phyloP scores from a whole-genome alignment of 78 protist genomes.

The Trichosphaerium sp. region DNA sequence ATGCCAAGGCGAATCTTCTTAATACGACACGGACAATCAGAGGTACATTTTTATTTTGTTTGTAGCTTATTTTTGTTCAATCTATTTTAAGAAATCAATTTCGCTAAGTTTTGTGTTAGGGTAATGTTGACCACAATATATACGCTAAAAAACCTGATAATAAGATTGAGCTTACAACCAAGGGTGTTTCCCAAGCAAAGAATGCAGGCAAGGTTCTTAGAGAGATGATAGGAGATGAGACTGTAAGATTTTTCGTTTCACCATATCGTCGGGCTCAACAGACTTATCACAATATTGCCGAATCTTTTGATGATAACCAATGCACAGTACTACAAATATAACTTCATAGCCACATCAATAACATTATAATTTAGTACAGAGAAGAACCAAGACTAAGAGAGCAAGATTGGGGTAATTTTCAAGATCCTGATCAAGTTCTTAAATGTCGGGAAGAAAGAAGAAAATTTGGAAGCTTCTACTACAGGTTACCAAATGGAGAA shows the following conservation, averaged over 20 bases:
- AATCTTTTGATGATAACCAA: background rate
- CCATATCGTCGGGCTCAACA: background rate
- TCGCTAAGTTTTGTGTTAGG: background rate
- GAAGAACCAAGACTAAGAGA: conserved; percentile 58
- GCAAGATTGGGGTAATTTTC: conserved; percentile 63
- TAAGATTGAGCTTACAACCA: conserved; percentile 2
- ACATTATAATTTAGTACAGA: too few relatives aligned
- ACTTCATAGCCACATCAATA: too few relatives aligned
- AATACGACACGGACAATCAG: conserved; percentile 48
- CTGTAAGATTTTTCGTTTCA: background rate
- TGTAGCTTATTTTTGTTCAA: background rate
- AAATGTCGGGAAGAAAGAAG: background rate
- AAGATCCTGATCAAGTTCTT: background rate
- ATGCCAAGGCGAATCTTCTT: conserved; percentile 30
- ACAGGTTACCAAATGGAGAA: conserved; percentile 54
- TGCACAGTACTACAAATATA: background rate
- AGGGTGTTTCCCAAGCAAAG: conserved; percentile 14
- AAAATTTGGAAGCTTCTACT: conserved; percentile 40
- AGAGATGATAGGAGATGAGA: conserved; percentile 9
- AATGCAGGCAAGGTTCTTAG: conserved; percentile 10
- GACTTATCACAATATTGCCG: background rate
- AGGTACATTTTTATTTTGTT: conserved; percentile 15
- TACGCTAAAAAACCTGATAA: conserved; percentile 28
- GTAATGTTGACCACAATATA: background rate
- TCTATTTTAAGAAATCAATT: background rate